Percentiles rank a stretch among this genome's conserved stretches.
Conservation (phyloP, 768 basidiomycete species). For the Boletus huronensis region DNA sequence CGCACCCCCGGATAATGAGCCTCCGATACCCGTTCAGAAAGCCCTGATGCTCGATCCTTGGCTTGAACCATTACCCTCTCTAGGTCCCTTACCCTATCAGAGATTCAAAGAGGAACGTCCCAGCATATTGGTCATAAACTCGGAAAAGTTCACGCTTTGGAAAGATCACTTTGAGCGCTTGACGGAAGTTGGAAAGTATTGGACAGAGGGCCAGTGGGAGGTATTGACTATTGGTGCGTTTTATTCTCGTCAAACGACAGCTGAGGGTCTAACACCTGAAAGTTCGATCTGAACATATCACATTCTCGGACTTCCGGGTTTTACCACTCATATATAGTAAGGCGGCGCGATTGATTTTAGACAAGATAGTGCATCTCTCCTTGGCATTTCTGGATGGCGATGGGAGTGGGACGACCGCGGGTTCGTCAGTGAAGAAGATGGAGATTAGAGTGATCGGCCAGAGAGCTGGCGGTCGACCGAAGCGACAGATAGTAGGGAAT, state of each 20-base stretch:
- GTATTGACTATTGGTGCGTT: constrained; percentile 50
- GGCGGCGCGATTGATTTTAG: constrained; percentile 18
- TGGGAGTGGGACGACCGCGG: not conserved
- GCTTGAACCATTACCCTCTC: constrained; percentile 70
- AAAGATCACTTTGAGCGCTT: constrained; percentile 64
- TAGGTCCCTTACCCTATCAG: constrained; percentile 39
- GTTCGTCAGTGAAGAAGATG: constrained; percentile 18
- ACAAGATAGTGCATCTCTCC: constrained; percentile 21
- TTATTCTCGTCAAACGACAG: not conserved
- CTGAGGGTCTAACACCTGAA: not conserved
- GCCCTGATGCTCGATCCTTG: constrained; percentile 78
- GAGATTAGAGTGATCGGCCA: constrained; percentile 20
- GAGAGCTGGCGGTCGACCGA: constrained; percentile 23
- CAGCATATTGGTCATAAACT: constrained; percentile 65
- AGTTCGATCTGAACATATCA: constrained; percentile 25
- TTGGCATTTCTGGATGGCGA: constrained; percentile 24
- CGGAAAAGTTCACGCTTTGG: constrained; percentile 79
- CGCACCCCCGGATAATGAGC: constrained; percentile 39
- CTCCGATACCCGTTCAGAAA: constrained; percentile 50
- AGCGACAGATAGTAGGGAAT: constrained; percentile 21
- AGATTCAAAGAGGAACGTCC: constrained; percentile 15
- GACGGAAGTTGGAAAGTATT: constrained; percentile 47
- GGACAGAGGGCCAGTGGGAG: constrained; percentile 46
- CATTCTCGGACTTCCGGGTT: constrained; percentile 30
- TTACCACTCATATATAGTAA: constrained; percentile 21